These are phyloP conservation scores for Hortaea sp. DNA, from an alignment of 2,329 filamentous ascomycete genomes.

Conservation along the genomic window DNA sequence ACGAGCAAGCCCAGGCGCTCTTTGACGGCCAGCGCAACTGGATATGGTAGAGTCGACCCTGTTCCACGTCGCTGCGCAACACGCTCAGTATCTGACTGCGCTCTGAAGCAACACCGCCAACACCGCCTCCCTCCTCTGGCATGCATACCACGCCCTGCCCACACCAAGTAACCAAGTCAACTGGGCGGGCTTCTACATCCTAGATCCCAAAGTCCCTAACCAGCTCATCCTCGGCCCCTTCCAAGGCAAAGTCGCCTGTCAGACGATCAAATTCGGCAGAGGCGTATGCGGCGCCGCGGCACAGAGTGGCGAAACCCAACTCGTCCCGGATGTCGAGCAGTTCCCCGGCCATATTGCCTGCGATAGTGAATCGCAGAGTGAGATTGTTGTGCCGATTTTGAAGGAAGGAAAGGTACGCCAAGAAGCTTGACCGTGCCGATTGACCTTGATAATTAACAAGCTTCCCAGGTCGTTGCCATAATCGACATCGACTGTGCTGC, in stretches of 20 bases:
- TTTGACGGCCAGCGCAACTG: conserved; percentile 68
- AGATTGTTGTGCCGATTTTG: conserved; percentile 70
- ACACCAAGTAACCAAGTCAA: conserved; percentile 58
- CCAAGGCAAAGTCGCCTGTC: conserved; percentile 67
- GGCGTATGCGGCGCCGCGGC: conserved; percentile 71
- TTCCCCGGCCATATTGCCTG: conserved; percentile 79
- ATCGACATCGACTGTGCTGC: conserved; percentile 72
- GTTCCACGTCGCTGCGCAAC: background rate
- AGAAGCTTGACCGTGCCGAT: background rate
- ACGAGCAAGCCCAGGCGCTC: conserved; percentile 59
- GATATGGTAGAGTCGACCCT: conserved; percentile 41
- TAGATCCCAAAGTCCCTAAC: conserved; percentile 38
- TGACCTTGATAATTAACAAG: background rate
- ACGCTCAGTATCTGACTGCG: background rate
- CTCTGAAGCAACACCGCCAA: conserved; percentile 62
- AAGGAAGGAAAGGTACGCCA: conserved; percentile 36
- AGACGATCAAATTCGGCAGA: conserved; percentile 61
- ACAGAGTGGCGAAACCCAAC: conserved; percentile 48
- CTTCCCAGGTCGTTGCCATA: conserved; percentile 52
- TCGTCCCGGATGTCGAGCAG: conserved; percentile 57
- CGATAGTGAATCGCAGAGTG: conserved; percentile 64
- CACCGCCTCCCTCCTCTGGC: conserved; percentile 65
- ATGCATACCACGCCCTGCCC: conserved; percentile 64
- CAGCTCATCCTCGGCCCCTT: conserved; percentile 70
- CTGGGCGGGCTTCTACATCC: conserved; percentile 73